phyloP scores from a whole-genome alignment of 805 yeast genomes.

The Kodamaea kakaduensis region DNA sequence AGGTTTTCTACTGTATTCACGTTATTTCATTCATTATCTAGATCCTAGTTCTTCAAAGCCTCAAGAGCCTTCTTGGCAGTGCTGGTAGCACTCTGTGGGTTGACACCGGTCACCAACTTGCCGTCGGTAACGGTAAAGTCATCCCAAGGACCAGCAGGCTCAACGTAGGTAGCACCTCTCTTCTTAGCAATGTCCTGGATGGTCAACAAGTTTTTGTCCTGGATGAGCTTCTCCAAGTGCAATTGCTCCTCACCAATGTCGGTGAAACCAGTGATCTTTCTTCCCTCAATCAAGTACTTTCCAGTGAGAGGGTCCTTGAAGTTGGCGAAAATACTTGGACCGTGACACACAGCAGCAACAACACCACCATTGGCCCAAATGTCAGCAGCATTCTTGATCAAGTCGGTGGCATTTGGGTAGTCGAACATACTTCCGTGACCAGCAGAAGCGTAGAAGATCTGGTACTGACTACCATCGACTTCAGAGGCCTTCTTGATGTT shows the following conservation, averaged over 20 bases:
- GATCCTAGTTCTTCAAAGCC: conserved; percentile 8
- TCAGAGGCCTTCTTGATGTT: conserved; percentile 46
- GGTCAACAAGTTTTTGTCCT: conserved; percentile 6
- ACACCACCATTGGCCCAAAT: conserved; percentile 52
- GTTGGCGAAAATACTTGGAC: conserved; percentile 55
- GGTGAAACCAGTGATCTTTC: conserved; percentile 58
- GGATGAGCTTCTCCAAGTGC: conserved; percentile 3
- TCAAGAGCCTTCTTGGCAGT: conserved; percentile 42
- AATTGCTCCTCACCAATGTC: conserved; percentile 45
- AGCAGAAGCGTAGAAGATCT: conserved; percentile 57
- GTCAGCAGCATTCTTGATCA: conserved; percentile 43
- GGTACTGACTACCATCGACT: conserved; percentile 45
- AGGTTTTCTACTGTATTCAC: no score
- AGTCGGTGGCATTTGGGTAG: conserved; percentile 47
- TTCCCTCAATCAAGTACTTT: conserved; percentile 46
- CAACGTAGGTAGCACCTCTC: conserved; percentile 35
- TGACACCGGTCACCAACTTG: conserved; percentile 59
- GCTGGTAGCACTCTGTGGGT: conserved; percentile 53
- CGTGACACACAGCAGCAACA: conserved; percentile 65
- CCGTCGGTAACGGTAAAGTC: conserved; percentile 52
- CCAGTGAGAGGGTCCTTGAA: conserved; percentile 42
- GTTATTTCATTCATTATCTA: no score
- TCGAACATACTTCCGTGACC: conserved; percentile 65
- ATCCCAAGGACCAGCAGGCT: conserved; percentile 51
- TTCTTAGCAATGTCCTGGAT: conserved; percentile 18